Evolutionary conservation across 2,329 filamentous ascomycete species (phyloP).

Genomic region (Plenodomus tracheiphilus): DNA sequence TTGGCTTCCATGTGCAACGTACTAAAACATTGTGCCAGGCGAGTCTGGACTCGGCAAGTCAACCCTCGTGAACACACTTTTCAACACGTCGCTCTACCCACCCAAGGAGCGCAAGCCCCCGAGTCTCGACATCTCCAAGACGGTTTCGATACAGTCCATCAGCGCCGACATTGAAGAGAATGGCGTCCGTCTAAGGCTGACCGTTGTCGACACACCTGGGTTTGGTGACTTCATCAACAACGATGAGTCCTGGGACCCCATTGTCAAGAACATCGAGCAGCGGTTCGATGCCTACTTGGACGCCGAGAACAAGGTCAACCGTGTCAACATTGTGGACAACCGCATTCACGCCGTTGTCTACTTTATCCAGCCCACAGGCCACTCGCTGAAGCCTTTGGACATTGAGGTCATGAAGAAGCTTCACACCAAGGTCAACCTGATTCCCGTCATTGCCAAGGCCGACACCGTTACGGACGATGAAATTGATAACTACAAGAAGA

Average conservation of each 20-base stretch:
- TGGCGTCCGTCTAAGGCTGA: slow-evolving; percentile 91
- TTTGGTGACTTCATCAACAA: slow-evolving; percentile 99
- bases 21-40: slow-evolving; percentile 59
- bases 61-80: slow-evolving; percentile 97
- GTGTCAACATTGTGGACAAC: slow-evolving; percentile 99
- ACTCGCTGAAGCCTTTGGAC: slow-evolving; percentile 96
- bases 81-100: slow-evolving; percentile 99
- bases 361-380: slow-evolving; percentile 98
- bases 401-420: slow-evolving; percentile 99
- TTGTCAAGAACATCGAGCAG: slow-evolving; percentile 99
- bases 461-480: slow-evolving; percentile 98
- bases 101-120: slow-evolving; percentile 98
- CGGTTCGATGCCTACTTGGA: slow-evolving; percentile 98
- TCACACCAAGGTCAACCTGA: slow-evolving; percentile 99
- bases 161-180: slow-evolving; percentile 86
- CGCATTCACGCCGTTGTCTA: slow-evolving; percentile 98
- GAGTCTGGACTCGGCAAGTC: slow-evolving; percentile 99
- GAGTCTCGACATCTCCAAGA: slow-evolving; percentile 96
- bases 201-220: slow-evolving; percentile 95
- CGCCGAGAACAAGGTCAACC: slow-evolving; percentile 99
- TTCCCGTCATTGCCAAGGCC: slow-evolving; percentile 97
- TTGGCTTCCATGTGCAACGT: not conserved
- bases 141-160: slow-evolving; percentile 58
- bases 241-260: slow-evolving; percentile 98
- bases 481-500: slow-evolving; percentile 89